phyloP scores from a whole-genome alignment of 2,329 filamentous ascomycete genomes.

The Epichloe baconii region DNA sequence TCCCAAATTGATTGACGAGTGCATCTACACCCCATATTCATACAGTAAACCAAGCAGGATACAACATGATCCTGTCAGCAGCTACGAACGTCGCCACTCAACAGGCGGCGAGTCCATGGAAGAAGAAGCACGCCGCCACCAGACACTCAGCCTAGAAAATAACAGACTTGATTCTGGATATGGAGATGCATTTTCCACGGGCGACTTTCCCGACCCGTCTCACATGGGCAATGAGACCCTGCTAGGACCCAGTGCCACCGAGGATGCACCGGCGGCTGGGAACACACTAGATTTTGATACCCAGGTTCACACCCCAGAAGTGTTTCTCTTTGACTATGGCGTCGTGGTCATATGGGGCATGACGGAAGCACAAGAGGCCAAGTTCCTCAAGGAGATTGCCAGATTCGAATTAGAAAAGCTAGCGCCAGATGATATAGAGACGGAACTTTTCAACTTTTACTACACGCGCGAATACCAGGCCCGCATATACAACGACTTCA shows the following conservation, averaged over 20 bases:
- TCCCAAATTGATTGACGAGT: conserved; percentile 93
- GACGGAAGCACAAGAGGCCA: conserved; percentile 76
- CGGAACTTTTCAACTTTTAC: conserved; percentile 98
- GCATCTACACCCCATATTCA: conserved; percentile 88
- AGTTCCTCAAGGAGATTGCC: conserved; percentile 83
- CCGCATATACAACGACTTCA: conserved; percentile 98
- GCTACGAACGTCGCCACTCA: conserved; percentile 57
- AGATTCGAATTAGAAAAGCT: conserved; percentile 92
- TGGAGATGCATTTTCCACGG: conserved; percentile 16
- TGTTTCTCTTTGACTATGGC: conserved; percentile 95
- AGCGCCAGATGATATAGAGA: conserved; percentile 76
- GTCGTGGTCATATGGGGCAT: conserved; percentile 99
- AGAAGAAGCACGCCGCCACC: conserved; percentile 28
- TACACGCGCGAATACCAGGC: conserved; percentile 97
- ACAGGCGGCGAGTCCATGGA: conserved; percentile 51
- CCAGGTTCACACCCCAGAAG: conserved; percentile 78
- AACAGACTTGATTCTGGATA: conserved; percentile 21
- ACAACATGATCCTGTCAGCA: conserved; percentile 26
- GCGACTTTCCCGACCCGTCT: conserved; percentile 14
- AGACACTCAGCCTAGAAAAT: conserved; percentile 46
- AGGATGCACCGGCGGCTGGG: conserved; percentile 27
- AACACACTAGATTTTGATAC: conserved; percentile 65
- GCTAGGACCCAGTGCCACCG: conserved; percentile 21
- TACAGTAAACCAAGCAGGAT: conserved; percentile 41
- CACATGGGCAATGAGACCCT: conserved; percentile 20